These are phyloP conservation scores for Myxozyma melibiosi DNA, from an alignment of 805 yeast species.

Conservation along the genomic window DNA sequence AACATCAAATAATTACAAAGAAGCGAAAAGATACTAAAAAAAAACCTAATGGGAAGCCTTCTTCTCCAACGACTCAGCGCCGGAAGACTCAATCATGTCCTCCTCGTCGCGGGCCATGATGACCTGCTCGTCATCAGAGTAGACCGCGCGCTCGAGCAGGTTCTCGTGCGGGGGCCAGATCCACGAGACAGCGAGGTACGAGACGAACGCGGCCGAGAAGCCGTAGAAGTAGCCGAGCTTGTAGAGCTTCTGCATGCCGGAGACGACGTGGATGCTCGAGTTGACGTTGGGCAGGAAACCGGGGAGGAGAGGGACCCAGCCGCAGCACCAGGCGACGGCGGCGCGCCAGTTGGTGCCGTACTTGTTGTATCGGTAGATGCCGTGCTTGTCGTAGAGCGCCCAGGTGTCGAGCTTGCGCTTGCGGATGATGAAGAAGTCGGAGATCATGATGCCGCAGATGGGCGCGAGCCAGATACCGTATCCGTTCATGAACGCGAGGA, in stretches of 20 bases:
- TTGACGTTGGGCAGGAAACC: conserved; percentile 30
- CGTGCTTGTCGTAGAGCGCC: conserved; percentile 46
- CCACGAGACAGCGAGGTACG: conserved; percentile 18
- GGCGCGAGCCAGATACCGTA: conserved; percentile 82
- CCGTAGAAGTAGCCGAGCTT: conserved; percentile 36
- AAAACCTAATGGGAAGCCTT: neutral
- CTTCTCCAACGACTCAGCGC: conserved; percentile 7
- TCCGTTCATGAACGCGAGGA: conserved; percentile 78
- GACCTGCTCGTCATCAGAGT: conserved; percentile 18
- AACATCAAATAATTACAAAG: no score
- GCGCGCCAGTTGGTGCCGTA: conserved; percentile 51
- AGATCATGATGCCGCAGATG: conserved; percentile 72
- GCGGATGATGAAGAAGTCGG: conserved; percentile 46
- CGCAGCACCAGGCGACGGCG: conserved; percentile 45
- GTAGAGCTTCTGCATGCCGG: conserved; percentile 30
- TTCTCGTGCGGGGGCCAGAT: conserved; percentile 24
- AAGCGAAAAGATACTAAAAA: neutral
- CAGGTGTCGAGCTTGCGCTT: conserved; percentile 46
- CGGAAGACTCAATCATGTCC: conserved; percentile 5
- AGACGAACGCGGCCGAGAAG: conserved; percentile 25
- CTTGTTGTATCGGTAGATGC: conserved; percentile 49
- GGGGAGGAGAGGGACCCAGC: conserved; percentile 34
- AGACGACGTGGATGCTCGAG: conserved; percentile 2
- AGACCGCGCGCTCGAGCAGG: conserved; percentile 23
- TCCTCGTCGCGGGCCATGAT: conserved; percentile 18